Evolutionary conservation across 805 yeast species (phyloP).

Genomic region (Schwanniomyces vanrijiae): DNA sequence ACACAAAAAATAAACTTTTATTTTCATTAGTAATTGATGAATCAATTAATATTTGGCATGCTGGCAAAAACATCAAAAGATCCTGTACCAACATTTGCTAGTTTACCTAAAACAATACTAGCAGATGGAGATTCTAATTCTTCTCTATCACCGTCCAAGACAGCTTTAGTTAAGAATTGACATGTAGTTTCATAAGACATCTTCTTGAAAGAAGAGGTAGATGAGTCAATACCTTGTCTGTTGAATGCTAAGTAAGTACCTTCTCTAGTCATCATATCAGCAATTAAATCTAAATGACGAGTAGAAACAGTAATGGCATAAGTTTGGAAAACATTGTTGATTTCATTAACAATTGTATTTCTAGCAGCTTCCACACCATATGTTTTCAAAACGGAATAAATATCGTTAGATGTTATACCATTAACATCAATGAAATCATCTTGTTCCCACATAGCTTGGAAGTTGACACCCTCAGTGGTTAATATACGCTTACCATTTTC

Average conservation of each 20-base stretch:
- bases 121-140: constrained; percentile 90
- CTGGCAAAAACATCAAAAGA: constrained; percentile 76
- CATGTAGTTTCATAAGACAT: constrained; percentile 99
- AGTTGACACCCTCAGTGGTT: constrained; percentile 97
- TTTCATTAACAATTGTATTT: constrained; percentile 94
- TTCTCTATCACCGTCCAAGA: constrained; percentile 87
- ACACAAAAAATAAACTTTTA: constrained; percentile 1
- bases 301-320: constrained; percentile 91
- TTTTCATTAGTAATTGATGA: neutral
- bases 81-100: constrained; percentile 94
- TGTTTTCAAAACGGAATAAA: constrained; percentile 82
- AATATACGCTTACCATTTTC: constrained; percentile 70
- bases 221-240: constrained; percentile 96
- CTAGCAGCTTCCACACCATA: constrained; percentile 99
- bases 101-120: constrained; percentile 86
- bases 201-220: constrained; percentile 95
- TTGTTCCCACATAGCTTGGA: constrained; percentile 97
- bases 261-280: constrained; percentile 99
- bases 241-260: constrained; percentile 95
- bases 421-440: constrained; percentile 90
- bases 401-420: constrained; percentile 87
- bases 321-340: constrained; percentile 91
- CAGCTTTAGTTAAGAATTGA: constrained; percentile 95
- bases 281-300: constrained; percentile 95
- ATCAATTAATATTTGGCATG: constrained; percentile 21